Percentiles rank a stretch among this genome's conserved stretches.
Conservation (phyloP, 148 eudicot genomes). For the Camellia granthamiana region DNA sequence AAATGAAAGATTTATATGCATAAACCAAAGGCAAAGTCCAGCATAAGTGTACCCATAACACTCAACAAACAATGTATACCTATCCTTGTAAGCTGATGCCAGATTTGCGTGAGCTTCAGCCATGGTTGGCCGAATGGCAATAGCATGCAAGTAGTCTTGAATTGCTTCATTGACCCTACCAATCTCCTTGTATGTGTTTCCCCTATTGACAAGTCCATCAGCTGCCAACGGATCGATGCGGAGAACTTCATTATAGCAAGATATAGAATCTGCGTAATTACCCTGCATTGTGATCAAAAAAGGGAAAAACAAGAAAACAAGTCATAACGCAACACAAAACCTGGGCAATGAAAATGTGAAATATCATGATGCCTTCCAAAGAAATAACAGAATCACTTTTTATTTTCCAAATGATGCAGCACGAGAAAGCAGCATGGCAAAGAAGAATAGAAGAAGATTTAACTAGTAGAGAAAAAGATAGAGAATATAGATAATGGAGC, state of each 20-base stretch:
- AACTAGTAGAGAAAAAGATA: background rate
- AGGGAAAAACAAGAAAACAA: background rate
- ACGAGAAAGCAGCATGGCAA: no score
- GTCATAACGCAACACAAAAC: background rate
- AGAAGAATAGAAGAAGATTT: no score
- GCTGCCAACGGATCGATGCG: constrained; percentile 90
- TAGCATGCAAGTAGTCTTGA: constrained; percentile 84
- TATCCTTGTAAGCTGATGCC: constrained; percentile 96
- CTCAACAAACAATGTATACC: constrained; percentile 35
- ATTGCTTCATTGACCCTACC: constrained; percentile 94
- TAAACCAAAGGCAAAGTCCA: background rate
- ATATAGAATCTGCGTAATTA: constrained; percentile 72
- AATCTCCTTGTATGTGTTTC: constrained; percentile 85
- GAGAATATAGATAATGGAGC: background rate
- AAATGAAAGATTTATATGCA: background rate
- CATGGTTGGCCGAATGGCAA: constrained; percentile 79
- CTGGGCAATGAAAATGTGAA: background rate
- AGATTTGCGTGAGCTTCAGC: constrained; percentile 98
- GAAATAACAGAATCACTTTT: background rate
- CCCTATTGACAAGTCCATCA: constrained; percentile 88
- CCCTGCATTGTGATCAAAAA: constrained; percentile 49
- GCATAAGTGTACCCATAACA: background rate
- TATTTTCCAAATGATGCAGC: background rate
- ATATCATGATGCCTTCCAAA: background rate
- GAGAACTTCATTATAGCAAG: constrained; percentile 92